Percentiles rank a stretch among this genome's conserved stretches.
Evolutionary conservation across 2,329 filamentous ascomycete species (phyloP).

Genomic region (Trichoderma atroviride): DNA sequence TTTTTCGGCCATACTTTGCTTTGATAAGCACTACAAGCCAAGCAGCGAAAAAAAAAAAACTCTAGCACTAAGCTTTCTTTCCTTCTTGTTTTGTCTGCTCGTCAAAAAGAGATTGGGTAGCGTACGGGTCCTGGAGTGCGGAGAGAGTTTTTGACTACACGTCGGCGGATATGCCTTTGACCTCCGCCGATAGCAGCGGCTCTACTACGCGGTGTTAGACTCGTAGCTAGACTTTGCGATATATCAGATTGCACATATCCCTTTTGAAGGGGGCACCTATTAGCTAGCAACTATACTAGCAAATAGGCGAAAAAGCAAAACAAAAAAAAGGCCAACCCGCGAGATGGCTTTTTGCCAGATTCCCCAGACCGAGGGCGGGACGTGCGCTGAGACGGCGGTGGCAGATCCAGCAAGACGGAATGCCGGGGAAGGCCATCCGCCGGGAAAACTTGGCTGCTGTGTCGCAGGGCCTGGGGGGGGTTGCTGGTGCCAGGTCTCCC

Average conservation of each 20-base stretch:
- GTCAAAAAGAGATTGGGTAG: background rate
- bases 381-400: background rate
- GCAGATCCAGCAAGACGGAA: constrained; percentile 25
- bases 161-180: background rate
- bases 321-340: background rate
- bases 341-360: constrained; percentile 7
- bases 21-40: constrained; percentile 1
- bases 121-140: background rate
- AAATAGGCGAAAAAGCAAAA: background rate
- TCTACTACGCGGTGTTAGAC: background rate
- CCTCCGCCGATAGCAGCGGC: background rate
- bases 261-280: background rate
- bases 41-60: background rate
- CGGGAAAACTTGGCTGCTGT: constrained; percentile 11
- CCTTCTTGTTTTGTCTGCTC: background rate
- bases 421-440: constrained; percentile 27
- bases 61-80: background rate
- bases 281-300: background rate
- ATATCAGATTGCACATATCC: constrained; percentile 15
- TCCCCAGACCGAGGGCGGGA: constrained; percentile 21
- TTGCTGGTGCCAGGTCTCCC: background rate
- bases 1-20: background rate
- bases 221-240: constrained; percentile 14
- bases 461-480: background rate
- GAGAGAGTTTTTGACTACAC: background rate